Base-by-base conservation (phyloP, 2,329 filamentous ascomycete genomes). In the Fusarium begoniae region DNA sequence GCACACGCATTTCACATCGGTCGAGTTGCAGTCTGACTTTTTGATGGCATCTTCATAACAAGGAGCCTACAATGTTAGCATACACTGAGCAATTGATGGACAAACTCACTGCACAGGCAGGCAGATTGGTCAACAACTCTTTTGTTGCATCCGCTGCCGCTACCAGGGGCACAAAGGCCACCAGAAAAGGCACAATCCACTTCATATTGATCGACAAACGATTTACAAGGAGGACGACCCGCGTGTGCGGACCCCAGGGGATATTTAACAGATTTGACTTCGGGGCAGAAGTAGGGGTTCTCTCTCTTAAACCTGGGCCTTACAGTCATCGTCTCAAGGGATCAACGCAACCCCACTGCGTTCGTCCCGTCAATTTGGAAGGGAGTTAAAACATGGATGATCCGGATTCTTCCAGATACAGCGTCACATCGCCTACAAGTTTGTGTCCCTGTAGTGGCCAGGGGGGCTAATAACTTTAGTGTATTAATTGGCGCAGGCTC, bases 1-100 rank as follows among this genome's bases (percentile, higher is more conserved):
- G 47, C 78, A 79, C 22, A 80, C 55, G 37, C 79, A 80, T 4
- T 65, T 65, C 26, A 72, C 60, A 24, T 80, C 73, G 43, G 68
- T 69, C 5, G 62, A 61, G 18, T 68, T 56, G 45, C 78, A 80
- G 8, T 43, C 63, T 1, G 61, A 66, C 4, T 57, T 71, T 2
- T 28, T n/a, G 13, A 71, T 61, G 10, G 61, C 62, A 26, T 71
- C 45, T 28, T 45, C 24, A 38, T 71, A 44, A 24, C 69, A 71
- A 32, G 66, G 37, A 8, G 58, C 48, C 67, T 70, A 30, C 5
- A n/a, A 20, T 15, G 18, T 78, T 64, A 77, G 75, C 32, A 64
- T 15, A 15, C 5, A 2, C 12, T 4, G 1, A 11, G 0, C 14
- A 28, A n/a, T 55, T 40, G 8, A 12, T 2, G n/a, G n/a, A 2